Percentiles rank a stretch among this genome's conserved stretches.
phyloP scores from a whole-genome alignment of 345 rosid species.

The Iberis pinnata region DNA sequence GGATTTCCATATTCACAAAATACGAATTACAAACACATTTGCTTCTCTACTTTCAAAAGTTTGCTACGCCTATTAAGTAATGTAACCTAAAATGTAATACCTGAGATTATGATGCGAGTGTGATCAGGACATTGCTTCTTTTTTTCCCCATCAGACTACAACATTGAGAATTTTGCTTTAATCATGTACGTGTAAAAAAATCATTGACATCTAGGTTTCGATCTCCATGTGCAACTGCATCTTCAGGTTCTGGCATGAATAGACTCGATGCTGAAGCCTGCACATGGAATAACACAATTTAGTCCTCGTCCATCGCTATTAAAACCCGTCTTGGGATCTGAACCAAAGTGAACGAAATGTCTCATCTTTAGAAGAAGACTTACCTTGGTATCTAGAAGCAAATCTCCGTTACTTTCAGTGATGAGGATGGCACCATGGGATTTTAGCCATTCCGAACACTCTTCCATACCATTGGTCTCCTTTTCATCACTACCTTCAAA shows the following conservation, averaged over 20 bases:
- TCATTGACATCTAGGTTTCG: constrained; percentile 80
- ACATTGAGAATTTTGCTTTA: constrained; percentile 7
- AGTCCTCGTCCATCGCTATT: no score
- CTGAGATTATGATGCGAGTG: constrained; percentile 18
- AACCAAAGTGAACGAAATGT: no score
- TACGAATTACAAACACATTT: constrained; percentile 25
- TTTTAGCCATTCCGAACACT: constrained; percentile 84
- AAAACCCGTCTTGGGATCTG: no score
- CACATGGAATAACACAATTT: no score
- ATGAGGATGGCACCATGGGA: constrained; percentile 70
- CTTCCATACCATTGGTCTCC: constrained; percentile 52
- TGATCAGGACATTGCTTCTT: neutral
- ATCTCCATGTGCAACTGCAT: constrained; percentile 93
- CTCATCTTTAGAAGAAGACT: neutral
- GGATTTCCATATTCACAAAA: constrained; percentile 23
- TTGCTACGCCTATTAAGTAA: constrained; percentile 18
- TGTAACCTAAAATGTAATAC: constrained; percentile 26
- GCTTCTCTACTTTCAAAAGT: no score
- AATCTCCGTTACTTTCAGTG: constrained; percentile 55
- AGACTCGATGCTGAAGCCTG: constrained; percentile 81
- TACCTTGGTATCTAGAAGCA: constrained; percentile 85
- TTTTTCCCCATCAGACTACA: constrained; percentile 22
- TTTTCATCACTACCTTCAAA: constrained; percentile 38
- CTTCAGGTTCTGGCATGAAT: constrained; percentile 91
- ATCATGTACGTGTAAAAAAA: constrained; percentile 57